phyloP scores from a whole-genome alignment of 805 yeast species.

The Yarrowia divulgata region DNA sequence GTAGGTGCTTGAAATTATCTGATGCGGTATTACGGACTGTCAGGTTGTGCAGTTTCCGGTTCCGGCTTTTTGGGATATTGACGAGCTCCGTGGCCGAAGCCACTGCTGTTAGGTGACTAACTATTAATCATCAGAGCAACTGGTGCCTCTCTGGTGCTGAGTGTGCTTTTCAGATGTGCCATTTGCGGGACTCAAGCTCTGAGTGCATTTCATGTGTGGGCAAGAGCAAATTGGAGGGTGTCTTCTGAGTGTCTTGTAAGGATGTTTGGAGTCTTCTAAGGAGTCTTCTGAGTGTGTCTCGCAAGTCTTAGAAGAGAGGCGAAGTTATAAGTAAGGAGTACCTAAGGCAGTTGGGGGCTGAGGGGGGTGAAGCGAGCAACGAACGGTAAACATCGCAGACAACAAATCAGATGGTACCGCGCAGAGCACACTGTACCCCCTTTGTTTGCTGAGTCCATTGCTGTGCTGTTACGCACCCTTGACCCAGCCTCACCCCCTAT shows the following conservation, averaged over 20 bases:
- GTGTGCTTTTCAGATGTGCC: neutral
- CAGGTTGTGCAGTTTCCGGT: neutral
- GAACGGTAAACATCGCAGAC: no score
- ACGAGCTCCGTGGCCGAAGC: no score
- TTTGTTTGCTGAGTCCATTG: no score
- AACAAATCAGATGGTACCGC: no score
- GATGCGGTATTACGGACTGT: neutral
- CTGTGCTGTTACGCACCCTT: no score
- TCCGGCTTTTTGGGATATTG: neutral
- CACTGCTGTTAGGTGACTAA: neutral
- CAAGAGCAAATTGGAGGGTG: neutral
- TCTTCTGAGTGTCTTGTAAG: neutral
- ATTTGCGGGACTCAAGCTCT: constrained; percentile 3
- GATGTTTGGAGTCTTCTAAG: no score
- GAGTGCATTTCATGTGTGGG: neutral
- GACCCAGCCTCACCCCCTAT: no score
- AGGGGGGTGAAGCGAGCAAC: neutral
- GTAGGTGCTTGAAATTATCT: no score
- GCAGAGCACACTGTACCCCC: no score
- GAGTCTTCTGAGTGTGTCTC: neutral
- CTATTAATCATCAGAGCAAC: neutral
- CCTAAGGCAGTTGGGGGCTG: no score
- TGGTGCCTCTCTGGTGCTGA: neutral
- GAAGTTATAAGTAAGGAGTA: neutral
- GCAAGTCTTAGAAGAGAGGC: neutral